These are phyloP conservation scores for Clonostachys byssicola DNA, from an alignment of 2,329 filamentous ascomycete species.

Conservation along the genomic window DNA sequence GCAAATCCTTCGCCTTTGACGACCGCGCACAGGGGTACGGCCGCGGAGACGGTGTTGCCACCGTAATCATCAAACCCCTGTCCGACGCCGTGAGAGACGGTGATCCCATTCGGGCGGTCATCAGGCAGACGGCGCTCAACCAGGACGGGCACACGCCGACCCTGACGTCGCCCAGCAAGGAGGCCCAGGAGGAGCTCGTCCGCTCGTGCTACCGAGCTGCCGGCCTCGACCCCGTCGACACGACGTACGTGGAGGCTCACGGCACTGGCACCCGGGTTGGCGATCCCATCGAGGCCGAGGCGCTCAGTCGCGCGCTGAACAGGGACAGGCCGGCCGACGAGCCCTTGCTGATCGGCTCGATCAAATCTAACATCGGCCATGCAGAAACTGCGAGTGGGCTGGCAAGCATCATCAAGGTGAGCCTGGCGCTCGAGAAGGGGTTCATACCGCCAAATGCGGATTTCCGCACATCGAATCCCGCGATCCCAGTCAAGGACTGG, in stretches of 20 bases:
- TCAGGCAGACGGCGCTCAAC: constrained; percentile 40
- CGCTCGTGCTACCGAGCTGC: constrained; percentile 25
- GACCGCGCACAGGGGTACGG: constrained; percentile 60
- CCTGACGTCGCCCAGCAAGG: constrained; percentile 33
- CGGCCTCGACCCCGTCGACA: constrained; percentile 21
- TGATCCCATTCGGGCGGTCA: constrained; percentile 44
- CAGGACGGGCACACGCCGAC: constrained; percentile 10
- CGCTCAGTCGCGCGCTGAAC: constrained; percentile 14
- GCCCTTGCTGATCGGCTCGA: constrained; percentile 6
- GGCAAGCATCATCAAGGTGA: constrained; percentile 17
- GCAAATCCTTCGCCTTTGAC: constrained; percentile 50
- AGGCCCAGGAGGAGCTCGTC: constrained; percentile 33
- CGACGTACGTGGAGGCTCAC: constrained; percentile 37
- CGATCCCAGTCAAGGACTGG: constrained; percentile 15
- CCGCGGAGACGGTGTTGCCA: constrained; percentile 57
- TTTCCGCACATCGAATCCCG: constrained; percentile 18
- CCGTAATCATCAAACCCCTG: constrained; percentile 56
- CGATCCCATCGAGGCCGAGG: constrained; percentile 14
- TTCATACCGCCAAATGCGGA: constrained; percentile 21
- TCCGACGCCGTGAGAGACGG: constrained; percentile 51
- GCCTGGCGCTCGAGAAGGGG: constrained; percentile 19
- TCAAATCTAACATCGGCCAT: constrained; percentile 10
- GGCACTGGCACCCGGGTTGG: constrained; percentile 26
- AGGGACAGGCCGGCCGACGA: too few relatives aligned
- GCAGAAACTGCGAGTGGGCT: constrained; percentile 17